A percentile compares a stretch with the other conserved stretches of the same genome.
These are phyloP conservation scores for Melaleuca quinquenervia DNA, from an alignment of 345 rosid species.

Conservation along the genomic window DNA sequence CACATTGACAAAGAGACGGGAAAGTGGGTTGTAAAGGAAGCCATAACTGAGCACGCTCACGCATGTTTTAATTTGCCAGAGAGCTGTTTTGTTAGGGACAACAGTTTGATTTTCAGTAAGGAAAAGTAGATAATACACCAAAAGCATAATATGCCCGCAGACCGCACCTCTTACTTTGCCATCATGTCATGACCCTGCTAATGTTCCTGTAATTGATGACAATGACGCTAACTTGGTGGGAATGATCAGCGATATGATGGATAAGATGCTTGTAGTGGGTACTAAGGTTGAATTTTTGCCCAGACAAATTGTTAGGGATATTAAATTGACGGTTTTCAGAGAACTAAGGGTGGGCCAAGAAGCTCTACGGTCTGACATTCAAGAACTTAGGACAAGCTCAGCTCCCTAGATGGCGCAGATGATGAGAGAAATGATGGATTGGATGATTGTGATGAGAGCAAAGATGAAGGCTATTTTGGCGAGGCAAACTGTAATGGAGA, in stretches of 20 bases:
- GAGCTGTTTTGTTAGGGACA: not conserved
- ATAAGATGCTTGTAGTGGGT: not conserved
- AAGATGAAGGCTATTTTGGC: not conserved
- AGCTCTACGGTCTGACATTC: rapidly evolving
- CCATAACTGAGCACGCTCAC: not conserved
- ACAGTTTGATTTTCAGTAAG: no score
- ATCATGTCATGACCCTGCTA: not conserved
- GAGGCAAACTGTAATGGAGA: not conserved
- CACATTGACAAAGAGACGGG: no score
- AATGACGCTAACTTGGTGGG: not conserved
- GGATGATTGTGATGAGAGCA: not conserved
- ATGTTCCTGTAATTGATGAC: not conserved
- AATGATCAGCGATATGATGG: not conserved
- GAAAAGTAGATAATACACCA: no score
- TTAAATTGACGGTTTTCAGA: not conserved
- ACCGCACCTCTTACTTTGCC: not conserved
- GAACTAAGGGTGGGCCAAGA: not conserved
- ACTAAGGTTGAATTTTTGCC: not conserved
- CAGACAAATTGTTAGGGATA: not conserved
- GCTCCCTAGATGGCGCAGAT: not conserved
- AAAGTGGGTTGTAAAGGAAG: no score
- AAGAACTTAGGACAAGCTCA: not conserved
- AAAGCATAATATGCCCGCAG: no score
- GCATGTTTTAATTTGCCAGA: not conserved
- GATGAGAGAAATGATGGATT: not conserved